Percentiles rank a stretch among this genome's conserved stretches.
Evolutionary conservation across 2,329 filamentous ascomycete genomes (phyloP).

Genomic region (Alternaria sp.): DNA sequence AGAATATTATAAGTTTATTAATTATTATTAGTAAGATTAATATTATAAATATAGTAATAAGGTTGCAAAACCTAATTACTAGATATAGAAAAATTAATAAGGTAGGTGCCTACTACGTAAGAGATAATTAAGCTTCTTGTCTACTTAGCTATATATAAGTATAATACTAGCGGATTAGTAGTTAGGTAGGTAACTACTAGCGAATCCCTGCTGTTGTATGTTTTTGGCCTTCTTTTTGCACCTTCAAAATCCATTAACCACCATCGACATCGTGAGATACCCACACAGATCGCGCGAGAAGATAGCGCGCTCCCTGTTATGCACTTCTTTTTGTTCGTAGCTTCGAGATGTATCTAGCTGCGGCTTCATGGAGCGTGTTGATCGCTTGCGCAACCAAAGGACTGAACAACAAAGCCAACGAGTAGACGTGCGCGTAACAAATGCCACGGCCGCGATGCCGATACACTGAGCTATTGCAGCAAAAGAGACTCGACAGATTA

Average conservation of each 20-base stretch:
- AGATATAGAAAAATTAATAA: too few species aligned
- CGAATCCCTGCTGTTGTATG: background rate
- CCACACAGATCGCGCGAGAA: background rate
- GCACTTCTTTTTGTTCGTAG: background rate
- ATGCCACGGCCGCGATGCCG: background rate
- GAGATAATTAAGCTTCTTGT: too few species aligned
- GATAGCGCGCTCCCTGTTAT: background rate
- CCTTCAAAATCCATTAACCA: background rate
- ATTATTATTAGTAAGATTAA: too few species aligned
- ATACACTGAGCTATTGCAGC: background rate
- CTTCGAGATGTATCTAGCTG: background rate
- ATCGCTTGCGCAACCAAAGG: background rate
- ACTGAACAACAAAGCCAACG: background rate
- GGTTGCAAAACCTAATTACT: too few species aligned
- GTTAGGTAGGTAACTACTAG: too few species aligned
- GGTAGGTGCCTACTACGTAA: too few species aligned
- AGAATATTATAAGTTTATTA: too few species aligned
- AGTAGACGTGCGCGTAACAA: background rate
- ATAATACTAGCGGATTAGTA: too few species aligned
- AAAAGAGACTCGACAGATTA: background rate
- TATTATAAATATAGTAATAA: too few species aligned
- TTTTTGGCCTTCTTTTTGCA: background rate
- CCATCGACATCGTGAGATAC: rapidly evolving
- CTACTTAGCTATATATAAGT: too few species aligned
- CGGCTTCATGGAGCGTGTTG: background rate